Percentiles rank a stretch among this genome's conserved stretches.
These are phyloP conservation scores for Lactarius indigo DNA, from an alignment of 768 basidiomycete species.

Conservation along the genomic window DNA sequence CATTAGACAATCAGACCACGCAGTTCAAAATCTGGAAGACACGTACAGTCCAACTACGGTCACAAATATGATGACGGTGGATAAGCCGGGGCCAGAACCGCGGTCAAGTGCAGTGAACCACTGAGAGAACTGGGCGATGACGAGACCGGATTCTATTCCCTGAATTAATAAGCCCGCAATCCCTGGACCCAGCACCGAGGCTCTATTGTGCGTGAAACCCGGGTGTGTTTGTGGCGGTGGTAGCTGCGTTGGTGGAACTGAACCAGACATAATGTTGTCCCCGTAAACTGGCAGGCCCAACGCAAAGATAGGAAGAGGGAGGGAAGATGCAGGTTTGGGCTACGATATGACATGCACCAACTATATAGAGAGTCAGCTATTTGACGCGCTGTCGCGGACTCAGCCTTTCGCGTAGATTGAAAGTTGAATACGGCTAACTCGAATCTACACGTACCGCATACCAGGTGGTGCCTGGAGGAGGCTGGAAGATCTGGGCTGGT, in stretches of 20 bases:
- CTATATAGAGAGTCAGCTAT: not conserved
- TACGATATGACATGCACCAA: not conserved
- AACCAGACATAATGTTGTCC: conserved; percentile 4
- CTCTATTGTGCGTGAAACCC: not conserved
- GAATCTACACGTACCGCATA: not conserved
- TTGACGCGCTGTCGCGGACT: not conserved
- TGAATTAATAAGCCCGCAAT: conserved; percentile 6
- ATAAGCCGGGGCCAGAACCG: not conserved
- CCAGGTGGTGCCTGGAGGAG: not conserved
- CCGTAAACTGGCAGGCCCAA: not conserved
- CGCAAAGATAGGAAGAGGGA: not conserved
- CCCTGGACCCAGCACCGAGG: conserved; percentile 1
- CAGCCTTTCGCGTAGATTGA: not conserved
- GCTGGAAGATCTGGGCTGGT: too few species aligned
- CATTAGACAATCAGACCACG: not conserved
- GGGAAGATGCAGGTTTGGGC: not conserved
- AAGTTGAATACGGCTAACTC: not conserved
- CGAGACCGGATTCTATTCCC: conserved; percentile 11
- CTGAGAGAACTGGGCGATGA: conserved; percentile 6
- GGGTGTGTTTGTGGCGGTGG: not conserved
- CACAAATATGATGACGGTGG: not conserved
- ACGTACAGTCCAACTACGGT: conserved; percentile 14
- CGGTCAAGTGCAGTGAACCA: conserved; percentile 5
- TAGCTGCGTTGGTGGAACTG: not conserved
- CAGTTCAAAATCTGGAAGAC: not conserved